These are phyloP conservation scores for Aspergillus oerlinghausenensis DNA, from an alignment of 2,329 filamentous ascomycete species.

Conservation along the genomic window DNA sequence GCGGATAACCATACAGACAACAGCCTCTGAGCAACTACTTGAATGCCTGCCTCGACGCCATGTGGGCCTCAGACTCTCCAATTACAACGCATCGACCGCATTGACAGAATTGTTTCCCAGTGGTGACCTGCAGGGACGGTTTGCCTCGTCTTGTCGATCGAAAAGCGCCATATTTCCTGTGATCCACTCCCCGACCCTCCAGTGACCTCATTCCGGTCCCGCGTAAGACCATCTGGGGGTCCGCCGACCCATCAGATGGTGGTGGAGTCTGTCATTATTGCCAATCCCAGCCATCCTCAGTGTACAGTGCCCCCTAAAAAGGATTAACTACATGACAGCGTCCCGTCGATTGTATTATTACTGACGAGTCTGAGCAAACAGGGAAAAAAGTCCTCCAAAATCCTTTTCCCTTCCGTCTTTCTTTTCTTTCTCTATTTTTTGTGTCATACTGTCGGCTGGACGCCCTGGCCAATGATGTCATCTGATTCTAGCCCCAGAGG, in stretches of 20 bases:
- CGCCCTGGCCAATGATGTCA: background rate
- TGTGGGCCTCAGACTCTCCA: background rate
- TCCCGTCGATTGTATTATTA: background rate
- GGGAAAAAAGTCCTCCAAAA: background rate
- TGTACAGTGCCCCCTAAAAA: background rate
- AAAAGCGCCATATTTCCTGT: slow-evolving; percentile 5
- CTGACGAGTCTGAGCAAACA: background rate
- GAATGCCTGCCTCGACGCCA: background rate
- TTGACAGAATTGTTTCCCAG: background rate
- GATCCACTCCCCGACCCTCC: slow-evolving; percentile 7
- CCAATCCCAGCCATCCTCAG: slow-evolving; percentile 9
- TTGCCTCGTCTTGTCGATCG: slow-evolving; percentile 2
- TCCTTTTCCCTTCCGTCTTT: background rate
- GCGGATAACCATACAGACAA: background rate
- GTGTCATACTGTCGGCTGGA: background rate
- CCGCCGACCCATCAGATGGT: slow-evolving; percentile 9
- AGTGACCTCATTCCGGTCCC: slow-evolving; percentile 17
- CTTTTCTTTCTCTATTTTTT: background rate
- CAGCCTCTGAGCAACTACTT: background rate
- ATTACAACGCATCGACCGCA: background rate
- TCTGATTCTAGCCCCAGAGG: background rate
- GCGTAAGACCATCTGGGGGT: slow-evolving; percentile 9
- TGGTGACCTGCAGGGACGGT: slow-evolving; percentile 12
- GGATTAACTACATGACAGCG: background rate
- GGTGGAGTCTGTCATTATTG: slow-evolving; percentile 6